phyloP scores from a whole-genome alignment of 139 green algal species.

The Volvox reticuliferus region DNA sequence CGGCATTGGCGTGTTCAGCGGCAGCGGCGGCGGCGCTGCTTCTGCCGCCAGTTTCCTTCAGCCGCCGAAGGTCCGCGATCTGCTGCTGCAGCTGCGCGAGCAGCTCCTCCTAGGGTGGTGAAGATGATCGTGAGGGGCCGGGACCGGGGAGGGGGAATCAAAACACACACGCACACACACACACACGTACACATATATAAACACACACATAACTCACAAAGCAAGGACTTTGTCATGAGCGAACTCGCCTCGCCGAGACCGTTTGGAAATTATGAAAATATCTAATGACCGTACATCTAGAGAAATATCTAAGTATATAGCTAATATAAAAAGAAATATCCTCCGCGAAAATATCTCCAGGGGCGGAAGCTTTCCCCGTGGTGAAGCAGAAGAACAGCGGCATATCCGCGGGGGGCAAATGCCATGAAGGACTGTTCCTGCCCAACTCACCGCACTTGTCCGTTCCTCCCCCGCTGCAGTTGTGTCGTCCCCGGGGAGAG shows the following conservation, averaged over 20 bases:
- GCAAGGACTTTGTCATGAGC: no score
- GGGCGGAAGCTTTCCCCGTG: no score
- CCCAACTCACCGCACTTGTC: not conserved
- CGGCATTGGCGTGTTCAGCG: not conserved
- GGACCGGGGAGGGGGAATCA: no score
- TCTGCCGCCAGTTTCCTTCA: not conserved
- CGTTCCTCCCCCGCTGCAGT: not conserved
- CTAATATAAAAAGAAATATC: not conserved
- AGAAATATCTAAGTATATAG: not conserved
- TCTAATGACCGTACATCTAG: not conserved
- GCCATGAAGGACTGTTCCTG: no score
- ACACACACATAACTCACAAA: no score
- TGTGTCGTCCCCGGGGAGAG: not conserved
- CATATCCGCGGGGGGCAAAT: no score
- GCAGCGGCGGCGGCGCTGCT: not conserved
- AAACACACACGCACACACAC: no score
- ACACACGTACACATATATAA: no score
- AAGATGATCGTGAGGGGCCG: no score
- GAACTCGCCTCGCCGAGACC: no score
- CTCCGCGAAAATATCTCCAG: not conserved
- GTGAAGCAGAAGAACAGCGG: no score
- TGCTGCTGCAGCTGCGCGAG: slow-evolving; percentile 34
- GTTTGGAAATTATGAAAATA: not conserved
- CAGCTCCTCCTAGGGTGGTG: not conserved
- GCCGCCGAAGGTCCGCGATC: not conserved